Evolutionary conservation across 2,329 filamentous ascomycete species (phyloP), one percentile per base, ranked within the genome.

Genomic region (Diplocarpon mali): DNA sequence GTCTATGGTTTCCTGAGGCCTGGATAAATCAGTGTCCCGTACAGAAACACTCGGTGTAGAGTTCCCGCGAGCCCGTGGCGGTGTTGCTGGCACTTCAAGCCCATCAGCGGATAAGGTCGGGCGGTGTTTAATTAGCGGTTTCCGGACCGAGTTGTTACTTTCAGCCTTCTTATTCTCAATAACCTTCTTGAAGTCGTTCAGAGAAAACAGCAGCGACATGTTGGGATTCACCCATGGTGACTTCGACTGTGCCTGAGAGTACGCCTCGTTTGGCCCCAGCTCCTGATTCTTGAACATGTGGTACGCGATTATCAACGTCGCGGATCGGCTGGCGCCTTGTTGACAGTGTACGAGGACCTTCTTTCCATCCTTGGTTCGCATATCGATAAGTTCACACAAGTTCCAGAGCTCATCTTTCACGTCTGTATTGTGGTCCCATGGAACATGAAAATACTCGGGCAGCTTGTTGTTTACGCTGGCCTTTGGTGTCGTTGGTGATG

Each of bases 191-290:
- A 89, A 90, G 58, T 90, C 85, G 61, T 89, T 85, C 38, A 93
- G 68, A 54, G 86, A 88, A 70, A 92, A 92, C 72, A 93, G 88
- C 53, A 93, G 70, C 54, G 85, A 85, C 86, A 93, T 93, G 63
- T 93, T 93, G 0, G 85, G 85, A 47, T 85, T 88, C 55, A 93
- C 90, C 85, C 86, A 93, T 58, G 74, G 78, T 63, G 85, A 92
- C 65, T 83, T 83, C 43, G 76, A 73, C 64, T 93, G 87, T 2
- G 86, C 85, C 2, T 80, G 75, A 60, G 87, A 79, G 60, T 92
- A 92, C 2, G 85, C 84, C 60, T 90, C 84, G 58, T 90, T 88
- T 42, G 90, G 84, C 54, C 74, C 85, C 56, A 87, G 66, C 5
- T 78, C 73, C 1, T 85, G 84, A 48, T 86, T 83, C 59, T 82